A percentile compares a stretch with the other conserved stretches of the same genome.
phyloP scores from a whole-genome alignment of 225 moss, liverwort and hornwort species.

The Rhytidiadelphus loreus region DNA sequence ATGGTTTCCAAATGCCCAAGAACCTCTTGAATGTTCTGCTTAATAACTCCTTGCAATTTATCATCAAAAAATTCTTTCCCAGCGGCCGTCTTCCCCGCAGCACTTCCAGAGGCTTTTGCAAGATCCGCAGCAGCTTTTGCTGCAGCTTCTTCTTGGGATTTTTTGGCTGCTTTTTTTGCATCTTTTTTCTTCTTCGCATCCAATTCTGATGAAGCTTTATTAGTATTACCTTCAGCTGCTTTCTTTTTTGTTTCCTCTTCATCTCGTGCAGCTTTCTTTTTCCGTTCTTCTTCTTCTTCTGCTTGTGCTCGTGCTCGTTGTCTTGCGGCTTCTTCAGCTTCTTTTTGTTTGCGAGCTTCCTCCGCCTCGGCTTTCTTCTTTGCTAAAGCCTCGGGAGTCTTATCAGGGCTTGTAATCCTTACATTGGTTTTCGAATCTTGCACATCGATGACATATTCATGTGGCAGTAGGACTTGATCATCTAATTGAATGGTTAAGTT shows the following conservation, averaged over 20 bases:
- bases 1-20: slow-evolving; percentile 4
- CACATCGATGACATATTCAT: not conserved
- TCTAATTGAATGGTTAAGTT: not conserved
- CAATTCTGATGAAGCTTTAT: not conserved
- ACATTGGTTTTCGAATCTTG: not conserved
- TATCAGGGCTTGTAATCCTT: not conserved
- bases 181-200: not conserved
- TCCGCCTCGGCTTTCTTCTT: not conserved
- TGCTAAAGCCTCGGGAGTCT: not conserved
- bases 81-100: not conserved
- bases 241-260: not conserved
- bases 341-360: not conserved
- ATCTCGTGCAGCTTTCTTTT: not conserved
- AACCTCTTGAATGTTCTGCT: slow-evolving; percentile 1
- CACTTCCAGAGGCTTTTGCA: not conserved
- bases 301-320: not conserved
- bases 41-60: not conserved
- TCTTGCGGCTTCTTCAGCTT: not conserved
- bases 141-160: not conserved
- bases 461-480: not conserved
- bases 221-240: not conserved
- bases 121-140: not conserved
- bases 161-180: too few species aligned
- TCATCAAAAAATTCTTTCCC: not conserved
- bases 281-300: not conserved